Conservation (phyloP, 2,329 filamentous ascomycete species). For the Cordyceps pruinosa region DNA sequence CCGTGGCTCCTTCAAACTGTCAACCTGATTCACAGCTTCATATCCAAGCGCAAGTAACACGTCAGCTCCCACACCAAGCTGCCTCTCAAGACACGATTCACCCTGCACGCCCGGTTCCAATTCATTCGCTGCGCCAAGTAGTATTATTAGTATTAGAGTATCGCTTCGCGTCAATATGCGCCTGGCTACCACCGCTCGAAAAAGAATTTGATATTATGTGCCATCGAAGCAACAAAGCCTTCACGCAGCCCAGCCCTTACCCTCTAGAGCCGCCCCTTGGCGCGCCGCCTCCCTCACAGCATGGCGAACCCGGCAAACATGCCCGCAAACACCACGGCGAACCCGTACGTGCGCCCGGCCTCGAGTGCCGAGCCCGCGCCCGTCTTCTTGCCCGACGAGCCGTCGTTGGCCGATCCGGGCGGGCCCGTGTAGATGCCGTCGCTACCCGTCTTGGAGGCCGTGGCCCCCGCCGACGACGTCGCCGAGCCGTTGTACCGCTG, state of each 20-base stretch:
- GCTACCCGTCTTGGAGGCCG: constrained; percentile 22
- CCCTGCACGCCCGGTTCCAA: neutral
- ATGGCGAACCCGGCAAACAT: constrained; percentile 36
- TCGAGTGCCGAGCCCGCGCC: constrained; percentile 26
- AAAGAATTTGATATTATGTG: neutral
- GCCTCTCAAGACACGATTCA: neutral
- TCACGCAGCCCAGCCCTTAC: neutral
- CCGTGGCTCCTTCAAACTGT: neutral
- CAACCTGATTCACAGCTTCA: neutral
- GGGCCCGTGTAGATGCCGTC: constrained; percentile 33
- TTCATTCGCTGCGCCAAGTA: neutral
- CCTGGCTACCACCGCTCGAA: neutral
- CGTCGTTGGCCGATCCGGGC: constrained; percentile 15
- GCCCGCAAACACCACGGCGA: constrained; percentile 31
- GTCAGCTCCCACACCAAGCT: neutral
- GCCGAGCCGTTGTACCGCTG: constrained; percentile 50
- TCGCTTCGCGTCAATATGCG: neutral
- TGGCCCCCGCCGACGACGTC: constrained; percentile 35
- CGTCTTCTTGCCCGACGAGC: constrained; percentile 16
- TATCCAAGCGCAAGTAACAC: no score
- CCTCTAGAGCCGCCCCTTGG: neutral
- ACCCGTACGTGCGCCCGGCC: constrained; percentile 30
- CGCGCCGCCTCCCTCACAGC: constrained; percentile 27
- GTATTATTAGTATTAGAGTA: constrained; percentile 9
- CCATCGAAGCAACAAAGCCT: neutral